phyloP scores from a whole-genome alignment of 352 stramenopile genomes.

The Halophytophthora batemanensis region DNA sequence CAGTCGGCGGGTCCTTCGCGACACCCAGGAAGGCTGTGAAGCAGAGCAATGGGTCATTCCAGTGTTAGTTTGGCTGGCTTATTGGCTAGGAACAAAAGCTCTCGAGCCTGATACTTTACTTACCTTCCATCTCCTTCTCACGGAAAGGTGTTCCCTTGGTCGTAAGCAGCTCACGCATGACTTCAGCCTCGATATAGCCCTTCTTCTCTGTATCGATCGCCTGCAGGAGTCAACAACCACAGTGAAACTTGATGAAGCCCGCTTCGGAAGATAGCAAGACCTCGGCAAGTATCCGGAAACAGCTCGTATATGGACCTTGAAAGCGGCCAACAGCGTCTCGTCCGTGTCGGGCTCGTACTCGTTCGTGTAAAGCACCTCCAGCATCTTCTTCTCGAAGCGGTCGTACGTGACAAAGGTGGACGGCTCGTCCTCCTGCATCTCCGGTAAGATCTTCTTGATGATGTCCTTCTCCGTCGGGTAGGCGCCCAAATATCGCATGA shows the following conservation, averaged over 20 bases:
- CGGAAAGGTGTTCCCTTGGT: constrained; percentile 90
- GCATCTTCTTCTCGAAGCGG: constrained; percentile 93
- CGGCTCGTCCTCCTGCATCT: constrained; percentile 90
- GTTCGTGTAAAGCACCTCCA: constrained; percentile 87
- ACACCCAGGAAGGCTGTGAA: constrained; percentile 70
- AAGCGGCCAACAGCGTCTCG: constrained; percentile 84
- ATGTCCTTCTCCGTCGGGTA: constrained; percentile 91
- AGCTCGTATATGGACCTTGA: too few relatives aligned
- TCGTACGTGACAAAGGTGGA: constrained; percentile 88
- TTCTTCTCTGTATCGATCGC: constrained; percentile 76
- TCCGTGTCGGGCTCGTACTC: constrained; percentile 88
- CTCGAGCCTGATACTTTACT: background rate
- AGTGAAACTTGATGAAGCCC: too few relatives aligned
- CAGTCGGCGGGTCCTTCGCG: constrained; percentile 82
- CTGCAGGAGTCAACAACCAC: constrained; percentile 12
- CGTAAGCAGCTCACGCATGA: constrained; percentile 85
- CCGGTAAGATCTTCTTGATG: constrained; percentile 89
- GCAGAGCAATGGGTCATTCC: background rate
- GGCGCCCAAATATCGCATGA: constrained; percentile 89
- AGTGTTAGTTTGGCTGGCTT: background rate
- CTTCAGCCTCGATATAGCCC: constrained; percentile 87
- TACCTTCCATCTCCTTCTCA: constrained; percentile 89
- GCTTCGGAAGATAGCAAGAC: too few relatives aligned
- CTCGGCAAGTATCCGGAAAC: too few relatives aligned
- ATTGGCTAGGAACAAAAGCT: background rate